Conservation (phyloP, 768 basidiomycete genomes). For the Tricholoma bakamatsutake region DNA sequence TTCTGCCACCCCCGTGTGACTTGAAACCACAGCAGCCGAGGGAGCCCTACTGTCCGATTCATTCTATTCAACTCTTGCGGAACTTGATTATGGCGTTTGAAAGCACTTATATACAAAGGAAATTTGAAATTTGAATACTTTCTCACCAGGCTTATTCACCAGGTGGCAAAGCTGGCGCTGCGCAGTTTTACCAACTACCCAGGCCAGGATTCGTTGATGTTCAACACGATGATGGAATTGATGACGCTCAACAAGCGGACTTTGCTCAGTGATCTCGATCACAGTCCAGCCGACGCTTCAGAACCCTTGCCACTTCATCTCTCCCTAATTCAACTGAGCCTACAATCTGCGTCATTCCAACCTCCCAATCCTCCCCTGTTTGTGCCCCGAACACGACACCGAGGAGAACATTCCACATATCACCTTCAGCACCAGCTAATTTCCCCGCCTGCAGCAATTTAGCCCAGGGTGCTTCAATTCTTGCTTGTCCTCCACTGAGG, state of each 20-base stretch:
- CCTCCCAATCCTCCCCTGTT: conserved; percentile 51
- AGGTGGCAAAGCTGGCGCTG: no score
- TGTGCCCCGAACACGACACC: conserved; percentile 42
- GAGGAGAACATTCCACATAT: conserved; percentile 41
- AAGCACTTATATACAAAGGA: no score
- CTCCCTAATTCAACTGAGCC: conserved; percentile 58
- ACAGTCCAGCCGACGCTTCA: conserved; percentile 38
- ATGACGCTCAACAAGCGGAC: neutral
- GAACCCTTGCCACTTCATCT: conserved; percentile 54
- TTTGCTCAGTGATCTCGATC: neutral
- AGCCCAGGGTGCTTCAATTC: conserved; percentile 74
- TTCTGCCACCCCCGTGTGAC: no score
- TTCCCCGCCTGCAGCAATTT: conserved; percentile 64
- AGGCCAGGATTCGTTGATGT: no score
- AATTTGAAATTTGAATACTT: no score
- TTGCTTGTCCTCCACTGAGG: conserved; percentile 39
- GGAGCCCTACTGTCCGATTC: no score
- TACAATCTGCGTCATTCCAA: conserved; percentile 41
- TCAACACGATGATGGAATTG: no score
- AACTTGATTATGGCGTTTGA: no score
- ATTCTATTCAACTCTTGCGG: no score
- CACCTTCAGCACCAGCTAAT: conserved; percentile 57
- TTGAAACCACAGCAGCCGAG: no score
- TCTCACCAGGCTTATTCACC: no score
- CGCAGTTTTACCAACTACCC: no score